Conservation (phyloP, 345 rosid genomes). For the Syzygium grande region DNA sequence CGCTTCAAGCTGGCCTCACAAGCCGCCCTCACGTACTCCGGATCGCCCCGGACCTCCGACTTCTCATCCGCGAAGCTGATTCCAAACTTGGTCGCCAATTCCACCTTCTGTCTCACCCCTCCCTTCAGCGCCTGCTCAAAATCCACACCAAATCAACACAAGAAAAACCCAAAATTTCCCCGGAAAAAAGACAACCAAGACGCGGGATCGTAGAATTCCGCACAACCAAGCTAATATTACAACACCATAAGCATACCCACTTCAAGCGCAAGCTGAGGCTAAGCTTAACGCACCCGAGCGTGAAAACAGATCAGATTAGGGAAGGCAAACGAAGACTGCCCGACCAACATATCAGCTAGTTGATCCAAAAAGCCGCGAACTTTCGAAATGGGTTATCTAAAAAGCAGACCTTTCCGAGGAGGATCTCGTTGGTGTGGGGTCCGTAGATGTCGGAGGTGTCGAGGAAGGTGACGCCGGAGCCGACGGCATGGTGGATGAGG, state of each 20-base stretch:
- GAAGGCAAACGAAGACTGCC: no score
- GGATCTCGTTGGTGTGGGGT: constrained; percentile 42
- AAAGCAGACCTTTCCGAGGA: constrained; percentile 25
- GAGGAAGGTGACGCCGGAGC: constrained; percentile 38
- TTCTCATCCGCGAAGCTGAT: constrained; percentile 10
- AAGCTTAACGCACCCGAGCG: no score
- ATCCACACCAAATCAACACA: not conserved
- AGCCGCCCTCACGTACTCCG: constrained; percentile 42
- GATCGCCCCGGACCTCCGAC: constrained; percentile 31
- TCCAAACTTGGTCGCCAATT: constrained; percentile 59
- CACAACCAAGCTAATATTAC: no score
- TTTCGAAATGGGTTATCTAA: not conserved
- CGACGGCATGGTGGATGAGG: constrained; percentile 41
- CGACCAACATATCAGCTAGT: no score
- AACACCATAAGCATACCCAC: no score
- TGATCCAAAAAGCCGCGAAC: not conserved
- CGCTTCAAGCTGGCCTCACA: constrained; percentile 57
- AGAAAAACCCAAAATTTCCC: not conserved
- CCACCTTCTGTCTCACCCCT: constrained; percentile 39
- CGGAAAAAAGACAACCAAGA: not conserved
- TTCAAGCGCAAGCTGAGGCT: no score
- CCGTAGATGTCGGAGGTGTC: constrained; percentile 47
- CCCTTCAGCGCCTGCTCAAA: constrained; percentile 45
- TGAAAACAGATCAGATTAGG: no score
- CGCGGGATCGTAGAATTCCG: not conserved